A percentile compares a stretch with the other conserved stretches of the same genome.
Conservation (phyloP, 1,284 basidiomycete species). For the Laetiporus sulphureus region DNA sequence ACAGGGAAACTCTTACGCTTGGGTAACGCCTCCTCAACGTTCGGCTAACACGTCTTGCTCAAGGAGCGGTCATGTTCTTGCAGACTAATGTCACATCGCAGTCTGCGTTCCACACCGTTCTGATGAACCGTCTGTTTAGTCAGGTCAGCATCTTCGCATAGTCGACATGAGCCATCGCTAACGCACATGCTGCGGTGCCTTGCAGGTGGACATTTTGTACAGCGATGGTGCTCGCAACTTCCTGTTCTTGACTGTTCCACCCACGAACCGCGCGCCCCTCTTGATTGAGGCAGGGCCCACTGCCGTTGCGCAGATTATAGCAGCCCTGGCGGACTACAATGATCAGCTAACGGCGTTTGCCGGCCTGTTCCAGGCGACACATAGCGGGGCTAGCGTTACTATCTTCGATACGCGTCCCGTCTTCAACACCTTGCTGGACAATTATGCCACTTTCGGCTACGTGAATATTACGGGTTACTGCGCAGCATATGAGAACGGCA, state of each 20-base stretch:
- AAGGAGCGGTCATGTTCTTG: no score
- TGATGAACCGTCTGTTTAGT: conserved; percentile 51
- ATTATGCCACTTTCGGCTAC: conserved; percentile 45
- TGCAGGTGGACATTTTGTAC: conserved; percentile 49
- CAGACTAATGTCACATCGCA: conserved; percentile 51
- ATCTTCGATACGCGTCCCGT: conserved; percentile 52
- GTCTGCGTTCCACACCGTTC: conserved; percentile 38
- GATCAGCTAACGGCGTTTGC: conserved; percentile 34
- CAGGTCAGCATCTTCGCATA: conserved; percentile 32
- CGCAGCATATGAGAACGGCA: conserved; percentile 52
- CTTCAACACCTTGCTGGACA: conserved; percentile 51
- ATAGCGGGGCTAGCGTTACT: conserved; percentile 35
- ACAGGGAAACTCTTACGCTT: conserved; percentile 45
- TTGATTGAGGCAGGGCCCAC: conserved; percentile 41
- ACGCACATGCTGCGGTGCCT: neutral
- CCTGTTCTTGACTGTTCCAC: conserved; percentile 63
- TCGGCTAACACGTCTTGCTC: no score
- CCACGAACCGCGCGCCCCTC: conserved; percentile 52
- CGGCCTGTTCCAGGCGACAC: conserved; percentile 32
- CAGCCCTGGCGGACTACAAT: conserved; percentile 46
- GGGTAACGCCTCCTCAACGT: conserved; percentile 33
- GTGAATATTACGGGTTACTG: conserved; percentile 55
- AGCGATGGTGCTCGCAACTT: conserved; percentile 51
- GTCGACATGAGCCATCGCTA: conserved; percentile 1
- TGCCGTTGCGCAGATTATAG: conserved; percentile 30